Percentiles rank a stretch among this genome's conserved stretches.
Conservation (phyloP, 257 asterid genomes). For the Buddleja alternifolia region DNA sequence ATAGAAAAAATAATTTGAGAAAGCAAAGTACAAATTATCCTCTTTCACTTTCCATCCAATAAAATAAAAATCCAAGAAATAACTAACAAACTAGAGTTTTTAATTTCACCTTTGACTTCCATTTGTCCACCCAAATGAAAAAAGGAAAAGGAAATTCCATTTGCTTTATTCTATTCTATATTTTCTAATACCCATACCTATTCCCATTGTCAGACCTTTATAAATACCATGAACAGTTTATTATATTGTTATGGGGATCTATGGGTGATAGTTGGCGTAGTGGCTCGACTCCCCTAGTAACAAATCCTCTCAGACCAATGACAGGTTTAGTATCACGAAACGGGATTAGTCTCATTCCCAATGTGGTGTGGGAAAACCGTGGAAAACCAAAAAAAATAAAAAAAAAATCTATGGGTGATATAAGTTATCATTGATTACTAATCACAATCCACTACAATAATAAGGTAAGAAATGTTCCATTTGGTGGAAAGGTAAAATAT, state of each 20-base stretch:
- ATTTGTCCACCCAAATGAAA: neutral
- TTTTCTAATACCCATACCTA: constrained; percentile 22
- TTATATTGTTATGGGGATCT: constrained; percentile 32
- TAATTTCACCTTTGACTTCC: constrained; percentile 24
- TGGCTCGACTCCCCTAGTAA: no score
- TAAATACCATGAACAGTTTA: constrained; percentile 30
- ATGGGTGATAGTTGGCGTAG: no score
- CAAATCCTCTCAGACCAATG: no score
- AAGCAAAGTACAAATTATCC: constrained; percentile 16
- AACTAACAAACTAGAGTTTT: constrained; percentile 7
- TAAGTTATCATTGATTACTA: no score
- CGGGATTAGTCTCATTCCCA: no score
- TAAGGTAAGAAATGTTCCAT: no score
- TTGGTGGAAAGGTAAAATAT: no score
- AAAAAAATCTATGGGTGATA: no score
- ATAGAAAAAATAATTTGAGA: neutral
- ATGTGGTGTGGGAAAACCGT: no score
- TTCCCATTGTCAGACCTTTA: constrained; percentile 43
- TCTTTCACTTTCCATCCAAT: neutral
- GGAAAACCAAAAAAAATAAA: no score
- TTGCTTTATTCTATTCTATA: neutral
- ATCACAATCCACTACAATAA: no score
- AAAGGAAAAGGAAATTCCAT: neutral
- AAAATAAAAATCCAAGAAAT: neutral
- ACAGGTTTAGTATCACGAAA: no score